Conservation (phyloP, 306 rosid species). For the Hippophae rhamnoides region DNA sequence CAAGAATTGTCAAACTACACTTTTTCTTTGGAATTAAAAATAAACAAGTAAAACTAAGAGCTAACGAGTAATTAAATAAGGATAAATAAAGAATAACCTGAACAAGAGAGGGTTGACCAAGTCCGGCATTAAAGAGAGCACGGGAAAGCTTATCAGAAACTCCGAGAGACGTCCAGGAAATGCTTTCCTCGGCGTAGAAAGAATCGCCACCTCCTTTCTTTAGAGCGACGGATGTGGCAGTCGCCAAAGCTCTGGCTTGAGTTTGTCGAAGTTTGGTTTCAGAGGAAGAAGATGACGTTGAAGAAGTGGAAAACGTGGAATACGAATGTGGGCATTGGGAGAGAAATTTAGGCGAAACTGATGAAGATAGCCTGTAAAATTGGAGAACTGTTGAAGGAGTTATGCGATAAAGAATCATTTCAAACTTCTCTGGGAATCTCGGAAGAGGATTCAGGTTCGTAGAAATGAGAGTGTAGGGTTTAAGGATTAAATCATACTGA, state of each 20-base stretch:
- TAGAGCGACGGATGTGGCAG: slow-evolving; percentile 15
- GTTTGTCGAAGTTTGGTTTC: slow-evolving; percentile 20
- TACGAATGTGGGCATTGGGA: slow-evolving; percentile 34
- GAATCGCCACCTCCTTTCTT: slow-evolving; percentile 44
- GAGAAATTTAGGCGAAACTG: slow-evolving; percentile 31
- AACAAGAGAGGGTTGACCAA: slow-evolving; percentile 68
- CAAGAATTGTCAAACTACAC: neutral
- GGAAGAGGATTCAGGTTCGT: no score
- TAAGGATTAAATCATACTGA: no score
- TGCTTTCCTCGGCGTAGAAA: slow-evolving; percentile 60
- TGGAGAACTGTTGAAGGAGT: slow-evolving; percentile 33
- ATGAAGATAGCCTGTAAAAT: slow-evolving; percentile 35
- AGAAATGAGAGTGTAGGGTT: no score
- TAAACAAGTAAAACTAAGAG: no score
- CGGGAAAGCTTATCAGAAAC: slow-evolving; percentile 64
- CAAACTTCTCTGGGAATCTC: no score
- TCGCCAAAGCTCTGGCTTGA: slow-evolving; percentile 26
- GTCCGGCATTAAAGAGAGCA: slow-evolving; percentile 58
- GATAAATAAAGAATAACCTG: slow-evolving; percentile 31
- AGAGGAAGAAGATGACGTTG: slow-evolving; percentile 5
- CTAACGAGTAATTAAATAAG: no score
- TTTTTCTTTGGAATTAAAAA: no score
- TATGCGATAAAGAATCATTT: slow-evolving; percentile 49
- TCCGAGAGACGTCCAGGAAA: slow-evolving; percentile 74
- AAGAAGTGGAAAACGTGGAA: slow-evolving; percentile 22